Conservation (phyloP, 768 basidiomycete genomes). For the Lactarius hatsudake region DNA sequence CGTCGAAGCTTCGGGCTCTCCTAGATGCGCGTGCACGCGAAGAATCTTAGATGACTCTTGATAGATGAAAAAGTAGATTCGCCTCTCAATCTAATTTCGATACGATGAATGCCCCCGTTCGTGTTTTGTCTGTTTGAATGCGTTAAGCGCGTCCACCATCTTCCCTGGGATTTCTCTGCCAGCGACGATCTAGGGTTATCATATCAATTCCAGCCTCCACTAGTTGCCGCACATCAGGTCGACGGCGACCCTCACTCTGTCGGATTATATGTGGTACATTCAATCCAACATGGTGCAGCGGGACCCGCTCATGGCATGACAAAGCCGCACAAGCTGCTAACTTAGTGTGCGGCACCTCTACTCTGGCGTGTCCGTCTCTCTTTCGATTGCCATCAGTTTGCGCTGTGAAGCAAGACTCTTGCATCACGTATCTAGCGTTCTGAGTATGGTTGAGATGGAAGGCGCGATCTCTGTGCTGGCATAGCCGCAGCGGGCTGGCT, state of each 20-base stretch:
- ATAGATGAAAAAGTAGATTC: neutral
- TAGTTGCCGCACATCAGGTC: neutral
- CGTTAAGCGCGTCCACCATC: too few species aligned
- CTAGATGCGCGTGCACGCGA: constrained; percentile 37
- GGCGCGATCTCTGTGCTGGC: neutral
- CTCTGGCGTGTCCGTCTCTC: neutral
- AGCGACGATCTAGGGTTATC: too few species aligned
- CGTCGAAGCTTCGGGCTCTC: constrained; percentile 43
- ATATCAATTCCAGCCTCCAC: neutral
- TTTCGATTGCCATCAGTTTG: neutral
- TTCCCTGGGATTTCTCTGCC: too few species aligned
- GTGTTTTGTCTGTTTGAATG: neutral
- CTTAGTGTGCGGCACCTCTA: neutral
- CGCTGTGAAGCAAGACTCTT: neutral
- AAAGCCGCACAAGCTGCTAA: too few species aligned
- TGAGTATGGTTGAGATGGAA: neutral
- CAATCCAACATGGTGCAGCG: too few species aligned
- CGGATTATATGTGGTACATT: too few species aligned
- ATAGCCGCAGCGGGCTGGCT: too few species aligned
- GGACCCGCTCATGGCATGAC: neutral
- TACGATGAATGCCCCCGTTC: neutral
- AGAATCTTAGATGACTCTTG: neutral
- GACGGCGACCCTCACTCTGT: too few species aligned
- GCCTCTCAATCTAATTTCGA: neutral
- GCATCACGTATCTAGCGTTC: neutral